These are phyloP conservation scores for Plantago lanceolata DNA, from an alignment of 305 asterid species.

Conservation along the genomic window DNA sequence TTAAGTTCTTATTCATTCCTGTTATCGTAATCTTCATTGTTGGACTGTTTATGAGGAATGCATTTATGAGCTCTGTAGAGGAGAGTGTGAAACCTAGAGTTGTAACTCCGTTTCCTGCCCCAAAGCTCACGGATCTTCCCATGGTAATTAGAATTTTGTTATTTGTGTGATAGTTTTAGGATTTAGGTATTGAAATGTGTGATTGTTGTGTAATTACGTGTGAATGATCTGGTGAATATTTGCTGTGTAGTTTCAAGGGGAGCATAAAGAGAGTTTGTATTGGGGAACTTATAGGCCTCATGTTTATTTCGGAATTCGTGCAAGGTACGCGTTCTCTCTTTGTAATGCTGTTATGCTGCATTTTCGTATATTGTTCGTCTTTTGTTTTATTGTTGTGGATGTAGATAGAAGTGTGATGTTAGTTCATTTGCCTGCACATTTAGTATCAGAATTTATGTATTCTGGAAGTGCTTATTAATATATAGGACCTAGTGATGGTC, in stretches of 20 bases:
- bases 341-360: conserved; percentile 7
- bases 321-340: conserved; percentile 41
- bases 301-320: conserved; percentile 85
- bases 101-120: conserved; percentile 82
- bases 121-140: conserved; percentile 86
- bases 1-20: conserved; percentile 31
- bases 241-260: conserved; percentile 74
- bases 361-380: background rate
- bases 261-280: conserved; percentile 85
- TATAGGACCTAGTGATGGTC: background rate
- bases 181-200: background rate
- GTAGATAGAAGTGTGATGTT: background rate
- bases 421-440: background rate
- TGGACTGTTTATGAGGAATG: conserved; percentile 36
- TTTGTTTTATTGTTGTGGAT: background rate
- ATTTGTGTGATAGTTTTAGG: background rate
- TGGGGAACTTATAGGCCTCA: conserved; percentile 99
- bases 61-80: conserved; percentile 30
- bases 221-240: conserved; percentile 10
- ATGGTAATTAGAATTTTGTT: conserved; percentile 40
- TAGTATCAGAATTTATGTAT: background rate
- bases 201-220: background rate
- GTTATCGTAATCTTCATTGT: conserved; percentile 35
- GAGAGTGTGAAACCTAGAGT: conserved; percentile 56
- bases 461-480: background rate